phyloP scores from a whole-genome alignment of 495 filamentous ascomycete species.

The Aspergillus conjunctus region DNA sequence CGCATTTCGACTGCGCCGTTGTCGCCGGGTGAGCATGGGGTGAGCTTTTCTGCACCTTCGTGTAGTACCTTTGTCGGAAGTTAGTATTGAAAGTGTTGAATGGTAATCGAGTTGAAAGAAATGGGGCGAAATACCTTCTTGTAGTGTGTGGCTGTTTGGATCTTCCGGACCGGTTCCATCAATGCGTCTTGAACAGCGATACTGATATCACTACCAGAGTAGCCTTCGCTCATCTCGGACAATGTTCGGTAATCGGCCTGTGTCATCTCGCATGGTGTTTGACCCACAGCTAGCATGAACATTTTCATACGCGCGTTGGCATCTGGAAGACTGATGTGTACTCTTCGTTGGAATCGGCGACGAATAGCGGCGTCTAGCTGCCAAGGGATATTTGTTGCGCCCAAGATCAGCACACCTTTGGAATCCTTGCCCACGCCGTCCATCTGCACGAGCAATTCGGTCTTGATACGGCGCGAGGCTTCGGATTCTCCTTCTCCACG shows the following conservation, averaged over 20 bases:
- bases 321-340: slow-evolving; percentile 93
- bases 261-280: slow-evolving; percentile 84
- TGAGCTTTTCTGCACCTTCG: slow-evolving; percentile 75
- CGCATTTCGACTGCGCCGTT: slow-evolving; percentile 83
- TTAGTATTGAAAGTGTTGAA: slow-evolving; percentile 4
- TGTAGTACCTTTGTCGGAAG: slow-evolving; percentile 59
- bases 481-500: slow-evolving; percentile 97
- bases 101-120: not conserved
- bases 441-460: slow-evolving; percentile 98
- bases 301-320: slow-evolving; percentile 87
- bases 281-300: slow-evolving; percentile 93
- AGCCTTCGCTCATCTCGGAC: slow-evolving; percentile 83
- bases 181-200: slow-evolving; percentile 96
- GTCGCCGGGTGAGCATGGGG: slow-evolving; percentile 94
- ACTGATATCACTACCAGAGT: slow-evolving; percentile 92
- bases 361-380: slow-evolving; percentile 98
- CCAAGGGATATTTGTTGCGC: slow-evolving; percentile 99
- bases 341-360: slow-evolving; percentile 91
- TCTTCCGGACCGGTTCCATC: slow-evolving; percentile 97
- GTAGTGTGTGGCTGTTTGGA: slow-evolving; percentile 98
- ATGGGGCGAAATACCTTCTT: slow-evolving; percentile 68
- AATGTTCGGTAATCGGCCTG: slow-evolving; percentile 75
- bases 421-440: slow-evolving; percentile 96
- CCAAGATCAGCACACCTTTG: slow-evolving; percentile 90
- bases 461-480: slow-evolving; percentile 96